These are phyloP conservation scores for Mycena citricolor DNA, from an alignment of 1,284 basidiomycete genomes.

Conservation along the genomic window DNA sequence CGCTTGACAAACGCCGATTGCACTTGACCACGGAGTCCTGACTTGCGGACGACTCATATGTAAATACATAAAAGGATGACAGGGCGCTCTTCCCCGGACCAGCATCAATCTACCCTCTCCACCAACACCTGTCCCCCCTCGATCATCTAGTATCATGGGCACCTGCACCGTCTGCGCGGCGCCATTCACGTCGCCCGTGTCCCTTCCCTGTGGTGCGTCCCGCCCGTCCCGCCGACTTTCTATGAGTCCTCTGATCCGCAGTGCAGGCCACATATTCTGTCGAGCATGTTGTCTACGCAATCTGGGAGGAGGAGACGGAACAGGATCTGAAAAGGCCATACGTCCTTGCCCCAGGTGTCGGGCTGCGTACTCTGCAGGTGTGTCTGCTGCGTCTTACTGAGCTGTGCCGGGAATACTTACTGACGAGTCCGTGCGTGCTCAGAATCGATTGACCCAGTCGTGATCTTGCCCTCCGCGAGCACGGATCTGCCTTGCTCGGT, in stretches of 20 bases:
- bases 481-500: constrained; percentile 43
- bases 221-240: constrained; percentile 2
- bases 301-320: constrained; percentile 45
- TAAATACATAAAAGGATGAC: no score
- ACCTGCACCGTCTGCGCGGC: constrained; percentile 57
- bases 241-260: constrained; percentile 4
- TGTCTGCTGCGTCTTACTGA: constrained; percentile 24
- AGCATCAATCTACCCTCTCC: no score
- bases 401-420: constrained; percentile 1
- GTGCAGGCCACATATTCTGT: constrained; percentile 60
- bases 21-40: no score
- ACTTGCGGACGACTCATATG: no score
- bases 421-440: constrained; percentile 38
- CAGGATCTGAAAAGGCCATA: constrained; percentile 43
- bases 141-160: no score
- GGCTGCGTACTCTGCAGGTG: constrained; percentile 47
- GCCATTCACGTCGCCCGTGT: constrained; percentile 48
- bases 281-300: constrained; percentile 49
- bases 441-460: no score
- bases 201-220: constrained; percentile 57
- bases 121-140: no score
- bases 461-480: no score
- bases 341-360: constrained; percentile 58
- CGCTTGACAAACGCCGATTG: no score
- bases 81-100: no score